A percentile compares a stretch with the other conserved stretches of the same genome.
phyloP scores from a whole-genome alignment of 176 grass and related monocot species.

The Avena sativa region DNA sequence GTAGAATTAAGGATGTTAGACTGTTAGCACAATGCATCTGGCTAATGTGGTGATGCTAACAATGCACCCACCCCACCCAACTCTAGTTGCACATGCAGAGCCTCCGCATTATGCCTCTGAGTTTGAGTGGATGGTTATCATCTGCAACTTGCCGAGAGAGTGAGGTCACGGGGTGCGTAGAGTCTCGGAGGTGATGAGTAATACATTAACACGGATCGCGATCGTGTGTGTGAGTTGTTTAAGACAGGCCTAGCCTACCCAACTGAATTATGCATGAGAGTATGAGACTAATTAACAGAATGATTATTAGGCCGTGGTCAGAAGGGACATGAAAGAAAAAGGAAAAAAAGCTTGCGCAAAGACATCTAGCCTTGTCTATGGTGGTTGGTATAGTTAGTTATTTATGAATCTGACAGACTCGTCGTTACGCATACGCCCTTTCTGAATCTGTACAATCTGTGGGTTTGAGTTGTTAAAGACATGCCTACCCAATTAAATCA shows the following conservation, averaged over 20 bases:
- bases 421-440: neutral
- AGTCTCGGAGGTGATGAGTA: neutral
- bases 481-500: too few species aligned
- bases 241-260: neutral
- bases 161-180: conserved; percentile 29
- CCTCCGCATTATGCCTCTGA: neutral
- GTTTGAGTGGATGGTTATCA: neutral
- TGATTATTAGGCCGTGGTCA: neutral
- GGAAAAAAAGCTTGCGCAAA: neutral
- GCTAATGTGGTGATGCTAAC: neutral
- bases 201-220: conserved; percentile 25
- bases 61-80: neutral
- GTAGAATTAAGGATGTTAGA: neutral
- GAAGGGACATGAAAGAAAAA: too few species aligned
- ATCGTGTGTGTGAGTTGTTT: neutral
- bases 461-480: too few species aligned
- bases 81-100: neutral
- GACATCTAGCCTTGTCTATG: neutral
- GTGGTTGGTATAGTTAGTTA: neutral
- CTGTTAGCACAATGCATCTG: neutral
- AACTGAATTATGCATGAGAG: conserved; percentile 29
- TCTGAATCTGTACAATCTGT: too few species aligned
- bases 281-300: neutral
- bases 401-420: conserved; percentile 24
- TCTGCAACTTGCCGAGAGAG: neutral